A percentile compares a stretch with the other conserved stretches of the same genome.
These are phyloP conservation scores for Zancudomyces culisetae DNA, from an alignment of 371 early-diverging fungal genomes.

Conservation along the genomic window DNA sequence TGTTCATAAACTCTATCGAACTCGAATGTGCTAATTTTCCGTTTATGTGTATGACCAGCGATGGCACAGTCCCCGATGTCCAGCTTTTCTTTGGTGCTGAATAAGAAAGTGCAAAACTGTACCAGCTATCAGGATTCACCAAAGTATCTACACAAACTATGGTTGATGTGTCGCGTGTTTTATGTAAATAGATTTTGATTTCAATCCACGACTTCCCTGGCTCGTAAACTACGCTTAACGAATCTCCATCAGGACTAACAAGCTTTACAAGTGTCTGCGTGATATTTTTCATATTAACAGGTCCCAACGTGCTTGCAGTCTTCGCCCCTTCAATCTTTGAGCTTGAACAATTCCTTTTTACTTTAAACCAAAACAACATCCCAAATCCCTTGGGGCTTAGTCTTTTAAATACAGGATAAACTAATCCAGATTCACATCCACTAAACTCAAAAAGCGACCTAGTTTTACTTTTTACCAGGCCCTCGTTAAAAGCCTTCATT, in stretches of 20 bases:
- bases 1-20: background rate
- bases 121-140: background rate
- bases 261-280: background rate
- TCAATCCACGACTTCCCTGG: background rate
- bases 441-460: background rate
- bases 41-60: background rate
- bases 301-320: background rate
- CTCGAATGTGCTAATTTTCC: background rate
- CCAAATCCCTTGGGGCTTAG: slow-evolving; percentile 2
- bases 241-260: background rate
- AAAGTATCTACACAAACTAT: background rate
- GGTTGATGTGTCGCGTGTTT: background rate
- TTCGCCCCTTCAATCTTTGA: no score
- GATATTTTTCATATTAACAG: background rate
- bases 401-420: background rate
- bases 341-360: no score
- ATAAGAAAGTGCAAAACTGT: background rate
- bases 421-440: background rate
- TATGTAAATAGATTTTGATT: background rate
- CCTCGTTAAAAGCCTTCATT: background rate
- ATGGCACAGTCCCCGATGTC: background rate
- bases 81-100: background rate
- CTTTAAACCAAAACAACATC: background rate
- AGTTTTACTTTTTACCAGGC: background rate
- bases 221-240: background rate